A percentile compares a stretch with the other conserved stretches of the same genome.
Evolutionary conservation across 176 grass and related monocot genomes (phyloP).

Genomic region (Zoysia japonica): DNA sequence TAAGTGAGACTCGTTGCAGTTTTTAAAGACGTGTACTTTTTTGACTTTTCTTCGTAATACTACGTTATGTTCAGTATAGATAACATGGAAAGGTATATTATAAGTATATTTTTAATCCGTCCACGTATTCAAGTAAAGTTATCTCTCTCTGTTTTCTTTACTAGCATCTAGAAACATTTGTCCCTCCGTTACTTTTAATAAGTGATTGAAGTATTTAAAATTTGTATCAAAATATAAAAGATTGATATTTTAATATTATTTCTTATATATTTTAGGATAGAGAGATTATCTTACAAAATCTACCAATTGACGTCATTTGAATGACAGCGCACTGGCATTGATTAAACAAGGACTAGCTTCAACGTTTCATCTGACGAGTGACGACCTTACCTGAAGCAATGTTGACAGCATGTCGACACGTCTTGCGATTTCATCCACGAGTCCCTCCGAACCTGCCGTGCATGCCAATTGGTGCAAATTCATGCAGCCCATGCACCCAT

Average conservation of each 20-base stretch:
- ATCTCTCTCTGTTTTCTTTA: too few relatives aligned
- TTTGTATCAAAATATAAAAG: too few relatives aligned
- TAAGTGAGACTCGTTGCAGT: background rate
- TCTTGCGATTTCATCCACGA: background rate
- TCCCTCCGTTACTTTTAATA: too few relatives aligned
- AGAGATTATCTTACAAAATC: background rate
- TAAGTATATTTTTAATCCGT: background rate
- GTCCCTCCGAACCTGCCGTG: background rate
- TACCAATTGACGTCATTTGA: background rate
- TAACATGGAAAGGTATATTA: background rate
- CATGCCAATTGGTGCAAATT: background rate
- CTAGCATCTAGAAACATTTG: too few relatives aligned
- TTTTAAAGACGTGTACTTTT: background rate
- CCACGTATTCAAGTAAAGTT: background rate
- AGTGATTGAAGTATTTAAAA: too few relatives aligned
- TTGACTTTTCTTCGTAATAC: background rate
- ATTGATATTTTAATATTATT: too few relatives aligned
- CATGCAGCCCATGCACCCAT: constrained; percentile 16
- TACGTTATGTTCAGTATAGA: background rate
- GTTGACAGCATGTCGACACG: background rate
- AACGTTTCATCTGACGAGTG: background rate
- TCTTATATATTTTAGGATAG: too few relatives aligned
- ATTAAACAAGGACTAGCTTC: background rate
- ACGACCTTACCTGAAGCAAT: background rate
- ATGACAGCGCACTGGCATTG: background rate